Base-by-base conservation (phyloP, 257 asterid genomes). In the Nicotiana obtusifolia region DNA sequence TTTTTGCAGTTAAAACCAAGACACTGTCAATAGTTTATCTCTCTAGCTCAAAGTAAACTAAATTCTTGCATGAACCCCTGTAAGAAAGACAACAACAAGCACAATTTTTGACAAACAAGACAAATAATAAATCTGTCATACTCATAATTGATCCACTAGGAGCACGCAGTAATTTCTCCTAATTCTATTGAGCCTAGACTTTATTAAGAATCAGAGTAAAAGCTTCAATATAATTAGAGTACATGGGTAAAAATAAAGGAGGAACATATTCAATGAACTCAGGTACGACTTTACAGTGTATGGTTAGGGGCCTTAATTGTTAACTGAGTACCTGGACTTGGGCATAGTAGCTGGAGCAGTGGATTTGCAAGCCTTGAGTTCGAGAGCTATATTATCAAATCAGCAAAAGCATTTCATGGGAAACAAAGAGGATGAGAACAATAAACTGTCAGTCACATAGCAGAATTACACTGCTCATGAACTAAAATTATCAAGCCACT, bases 361-460 rank as follows among this genome's bases (percentile, higher is more conserved):
- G 79, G 79, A 73, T 73, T 73, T 73, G 79, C 79, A 47, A 44
- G 79, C 49, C 79, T 73, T 73, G 79, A 73, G 62, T 49, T 53
- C 8, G 79, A 47, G 44, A 73, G 62, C 79, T 73, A 47, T 73
- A 49, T 73, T 24, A n/a, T 24, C 41, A 73, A 73, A 73, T 73
- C 61, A 73, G 49, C 61, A 73, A 24, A 44, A 73, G 79, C 62
- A 73, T 15, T 14, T 73, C 79, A 73, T 4, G 24, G 24, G 26
- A 24, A 33, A 73, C 79, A 9, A 1, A 16, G 24, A 73, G 31
- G 79, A 73, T 49, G 62, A 73, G 31, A 24, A 44, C 20, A 47
- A 73, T 15, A 49, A 73, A 22, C 15, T 73, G 79, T 73, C 52
- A 73, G 61, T 47, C 61, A 24, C 24, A 24, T 24, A 73, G 61